Conservation (phyloP, 2,329 filamentous ascomycete species). For the Ophiostoma ips region DNA sequence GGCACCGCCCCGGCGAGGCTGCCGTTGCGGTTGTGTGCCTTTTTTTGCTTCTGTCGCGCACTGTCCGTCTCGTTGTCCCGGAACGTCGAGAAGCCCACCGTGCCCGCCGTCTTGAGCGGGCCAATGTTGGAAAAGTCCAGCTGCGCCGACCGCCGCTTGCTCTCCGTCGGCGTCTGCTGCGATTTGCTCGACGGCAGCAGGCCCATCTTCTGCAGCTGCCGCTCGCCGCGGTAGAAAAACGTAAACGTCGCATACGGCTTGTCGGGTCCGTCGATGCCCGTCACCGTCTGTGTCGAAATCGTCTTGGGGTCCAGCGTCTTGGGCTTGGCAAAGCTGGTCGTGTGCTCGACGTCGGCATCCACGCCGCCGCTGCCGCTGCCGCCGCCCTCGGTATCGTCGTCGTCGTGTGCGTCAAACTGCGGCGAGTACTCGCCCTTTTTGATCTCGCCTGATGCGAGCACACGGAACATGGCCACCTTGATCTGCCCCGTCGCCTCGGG, state of each 20-base stretch:
- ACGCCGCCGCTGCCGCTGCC: conserved; percentile 40
- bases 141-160: conserved; percentile 70
- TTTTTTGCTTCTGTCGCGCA: conserved; percentile 43
- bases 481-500: conserved; percentile 95
- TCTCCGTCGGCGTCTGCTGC: conserved; percentile 43
- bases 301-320: conserved; percentile 93
- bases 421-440: conserved; percentile 97
- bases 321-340: conserved; percentile 92
- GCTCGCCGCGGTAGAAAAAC: conserved; percentile 91
- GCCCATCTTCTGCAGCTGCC: conserved; percentile 94
- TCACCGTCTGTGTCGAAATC: conserved; percentile 98
- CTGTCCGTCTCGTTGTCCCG: conserved; percentile 52
- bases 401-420: conserved; percentile 92
- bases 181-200: conserved; percentile 60
- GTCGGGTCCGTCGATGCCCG: conserved; percentile 88
- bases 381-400: conserved; percentile 49
- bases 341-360: conserved; percentile 84
- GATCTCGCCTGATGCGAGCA: conserved; percentile 89
- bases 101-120: conserved; percentile 73
- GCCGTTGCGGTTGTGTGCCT: conserved; percentile 39
- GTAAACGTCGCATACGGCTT: conserved; percentile 96
- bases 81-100: conserved; percentile 81
- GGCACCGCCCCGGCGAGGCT: conserved; percentile 28
- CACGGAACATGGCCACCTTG: conserved; percentile 92
- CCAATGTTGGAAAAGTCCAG: conserved; percentile 76